These are phyloP conservation scores for Westerdykella aurantiaca DNA, from an alignment of 2,329 filamentous ascomycete genomes.

Conservation along the genomic window DNA sequence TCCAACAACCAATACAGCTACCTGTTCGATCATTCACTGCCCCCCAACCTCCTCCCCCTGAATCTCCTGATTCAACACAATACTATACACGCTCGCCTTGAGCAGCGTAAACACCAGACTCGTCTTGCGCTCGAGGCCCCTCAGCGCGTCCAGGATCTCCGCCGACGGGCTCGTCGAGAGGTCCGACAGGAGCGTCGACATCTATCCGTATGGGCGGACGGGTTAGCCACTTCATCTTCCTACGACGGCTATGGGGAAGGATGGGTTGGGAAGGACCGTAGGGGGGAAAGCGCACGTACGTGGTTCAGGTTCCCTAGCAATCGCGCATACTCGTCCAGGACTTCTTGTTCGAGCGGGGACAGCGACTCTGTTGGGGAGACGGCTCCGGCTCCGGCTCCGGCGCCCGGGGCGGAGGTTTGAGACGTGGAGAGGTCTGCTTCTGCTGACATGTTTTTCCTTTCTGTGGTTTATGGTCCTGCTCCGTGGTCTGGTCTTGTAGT, in stretches of 20 bases:
- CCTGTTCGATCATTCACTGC: constrained; percentile 16
- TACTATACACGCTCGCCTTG: constrained; percentile 97
- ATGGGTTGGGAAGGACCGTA: constrained; percentile 1
- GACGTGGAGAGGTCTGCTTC: constrained; percentile 11
- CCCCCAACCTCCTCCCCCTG: constrained; percentile 19
- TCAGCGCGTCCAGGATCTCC: constrained; percentile 77
- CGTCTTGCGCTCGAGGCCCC: constrained; percentile 88
- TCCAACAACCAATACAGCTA: neutral
- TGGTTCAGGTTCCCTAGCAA: constrained; percentile 87
- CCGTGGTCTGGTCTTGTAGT: too few species aligned
- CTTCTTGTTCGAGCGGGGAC: constrained; percentile 81
- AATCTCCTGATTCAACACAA: constrained; percentile 90
- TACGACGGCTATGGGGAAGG: neutral
- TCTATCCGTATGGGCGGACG: constrained; percentile 21
- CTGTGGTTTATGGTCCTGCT: constrained; percentile 2
- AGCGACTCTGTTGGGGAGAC: constrained; percentile 39
- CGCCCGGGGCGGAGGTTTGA: constrained; percentile 9
- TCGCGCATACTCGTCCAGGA: constrained; percentile 87
- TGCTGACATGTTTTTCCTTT: neutral
- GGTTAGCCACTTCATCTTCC: neutral
- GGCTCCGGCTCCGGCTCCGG: neutral
- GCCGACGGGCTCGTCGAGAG: constrained; percentile 60
- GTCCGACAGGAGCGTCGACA: constrained; percentile 57
- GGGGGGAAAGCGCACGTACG: constrained; percentile 45
- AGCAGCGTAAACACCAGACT: constrained; percentile 90